phyloP scores from a whole-genome alignment of 2,329 filamentous ascomycete species.

The Bipolaris zeicola region DNA sequence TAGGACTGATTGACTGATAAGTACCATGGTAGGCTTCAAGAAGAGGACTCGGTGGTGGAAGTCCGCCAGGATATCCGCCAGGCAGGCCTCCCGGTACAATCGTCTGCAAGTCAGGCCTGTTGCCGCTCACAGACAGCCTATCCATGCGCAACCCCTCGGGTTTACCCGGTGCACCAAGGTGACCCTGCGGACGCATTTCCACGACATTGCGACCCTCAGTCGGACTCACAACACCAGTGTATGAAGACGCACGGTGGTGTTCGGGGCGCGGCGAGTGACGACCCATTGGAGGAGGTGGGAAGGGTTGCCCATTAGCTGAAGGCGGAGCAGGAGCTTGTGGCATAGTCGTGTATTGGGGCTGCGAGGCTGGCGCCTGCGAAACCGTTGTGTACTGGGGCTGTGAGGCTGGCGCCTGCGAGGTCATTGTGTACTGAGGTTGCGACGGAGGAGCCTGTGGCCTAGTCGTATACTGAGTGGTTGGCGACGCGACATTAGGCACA shows the following conservation, averaged over 20 bases:
- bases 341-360: conserved; percentile 31
- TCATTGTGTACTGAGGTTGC: conserved; percentile 9
- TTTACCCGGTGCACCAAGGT: conserved; percentile 34
- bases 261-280: conserved; percentile 33
- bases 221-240: conserved; percentile 22
- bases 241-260: conserved; percentile 32
- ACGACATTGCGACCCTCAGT: conserved; percentile 47
- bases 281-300: conserved; percentile 41
- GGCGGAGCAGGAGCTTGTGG: conserved; percentile 28
- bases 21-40: conserved; percentile 92
- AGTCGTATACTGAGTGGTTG: neutral
- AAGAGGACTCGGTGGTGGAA: conserved; percentile 78
- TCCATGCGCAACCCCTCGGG: conserved; percentile 53
- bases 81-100: conserved; percentile 10
- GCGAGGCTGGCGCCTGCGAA: conserved; percentile 14
- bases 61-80: conserved; percentile 26
- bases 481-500: neutral
- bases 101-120: conserved; percentile 49
- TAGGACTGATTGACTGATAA: conserved; percentile 91
- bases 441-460: conserved; percentile 5
- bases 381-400: conserved; percentile 27
- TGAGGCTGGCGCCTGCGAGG: conserved; percentile 11
- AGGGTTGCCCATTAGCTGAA: conserved; percentile 26
- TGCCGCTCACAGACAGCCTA: conserved; percentile 55
- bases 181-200: conserved; percentile 49